These are phyloP conservation scores for Clavariopsis aquatica DNA, from an alignment of 495 filamentous ascomycete species.

Conservation along the genomic window DNA sequence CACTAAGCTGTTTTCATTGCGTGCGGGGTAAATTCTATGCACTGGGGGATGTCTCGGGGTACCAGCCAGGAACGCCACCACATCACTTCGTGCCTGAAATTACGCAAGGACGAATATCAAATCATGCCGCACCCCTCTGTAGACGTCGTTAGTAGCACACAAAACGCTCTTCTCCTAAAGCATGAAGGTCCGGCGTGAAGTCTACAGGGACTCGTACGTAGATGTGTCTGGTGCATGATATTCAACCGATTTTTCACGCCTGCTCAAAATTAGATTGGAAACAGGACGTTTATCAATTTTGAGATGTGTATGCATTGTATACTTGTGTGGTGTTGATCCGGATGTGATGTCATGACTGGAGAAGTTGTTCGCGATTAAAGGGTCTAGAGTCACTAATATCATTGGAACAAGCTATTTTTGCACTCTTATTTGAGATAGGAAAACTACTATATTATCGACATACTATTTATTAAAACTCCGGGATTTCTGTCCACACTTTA, in stretches of 20 bases:
- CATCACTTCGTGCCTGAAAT: not conserved
- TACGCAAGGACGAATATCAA: not conserved
- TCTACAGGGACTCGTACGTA: slow-evolving; percentile 57
- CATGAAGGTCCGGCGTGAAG: slow-evolving; percentile 53
- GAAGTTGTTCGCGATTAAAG: slow-evolving; percentile 46
- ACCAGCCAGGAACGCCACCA: not conserved
- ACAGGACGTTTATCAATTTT: slow-evolving; percentile 57
- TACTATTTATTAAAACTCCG: too few relatives aligned
- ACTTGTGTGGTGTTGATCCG: not conserved
- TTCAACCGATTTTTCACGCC: slow-evolving; percentile 52
- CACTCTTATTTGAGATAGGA: too few relatives aligned
- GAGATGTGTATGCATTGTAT: slow-evolving; percentile 59
- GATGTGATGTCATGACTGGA: not conserved
- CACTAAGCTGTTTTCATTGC: not conserved
- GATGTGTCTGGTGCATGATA: slow-evolving; percentile 49
- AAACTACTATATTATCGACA: too few relatives aligned
- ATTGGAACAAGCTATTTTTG: too few relatives aligned
- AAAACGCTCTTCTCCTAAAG: slow-evolving; percentile 57
- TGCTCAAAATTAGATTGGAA: slow-evolving; percentile 57
- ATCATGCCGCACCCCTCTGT: not conserved
- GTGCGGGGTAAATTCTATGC: slow-evolving; percentile 15
- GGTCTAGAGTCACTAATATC: slow-evolving; percentile 44
- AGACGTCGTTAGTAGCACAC: slow-evolving; percentile 43
- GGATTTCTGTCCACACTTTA: too few relatives aligned
- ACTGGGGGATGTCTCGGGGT: not conserved